A percentile compares a stretch with the other conserved stretches of the same genome.
Conservation (phyloP, 495 filamentous ascomycete genomes). For the Aspergillus olivimuriae region DNA sequence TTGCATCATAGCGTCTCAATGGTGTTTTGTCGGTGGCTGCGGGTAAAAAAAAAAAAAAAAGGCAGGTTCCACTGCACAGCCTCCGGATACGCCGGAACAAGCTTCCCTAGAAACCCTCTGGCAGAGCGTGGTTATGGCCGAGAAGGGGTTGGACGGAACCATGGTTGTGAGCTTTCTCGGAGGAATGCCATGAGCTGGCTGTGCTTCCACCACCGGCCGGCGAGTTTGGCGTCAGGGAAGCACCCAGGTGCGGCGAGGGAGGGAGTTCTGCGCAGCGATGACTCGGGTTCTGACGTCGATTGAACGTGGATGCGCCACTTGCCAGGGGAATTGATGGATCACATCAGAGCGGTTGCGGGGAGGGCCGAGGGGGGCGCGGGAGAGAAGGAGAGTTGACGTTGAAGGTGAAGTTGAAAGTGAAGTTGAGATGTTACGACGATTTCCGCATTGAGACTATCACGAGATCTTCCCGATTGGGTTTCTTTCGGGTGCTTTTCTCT, state of each 20-base stretch:
- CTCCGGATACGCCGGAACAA: conserved; percentile 27
- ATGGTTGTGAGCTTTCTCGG: neutral
- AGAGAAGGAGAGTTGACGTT: neutral
- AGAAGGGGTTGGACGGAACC: neutral
- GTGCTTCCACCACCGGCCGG: neutral
- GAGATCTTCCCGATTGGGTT: neutral
- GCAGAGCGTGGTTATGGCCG: neutral
- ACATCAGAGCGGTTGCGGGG: too few relatives aligned
- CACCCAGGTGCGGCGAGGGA: too few relatives aligned
- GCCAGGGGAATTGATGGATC: too few relatives aligned
- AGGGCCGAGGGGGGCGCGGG: too few relatives aligned
- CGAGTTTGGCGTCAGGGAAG: neutral
- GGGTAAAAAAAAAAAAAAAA: conserved; percentile 12
- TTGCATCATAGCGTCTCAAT: neutral
- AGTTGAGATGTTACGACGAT: too few relatives aligned
- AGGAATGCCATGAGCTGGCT: too few relatives aligned
- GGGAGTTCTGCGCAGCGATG: too few relatives aligned
- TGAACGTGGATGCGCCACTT: too few relatives aligned
- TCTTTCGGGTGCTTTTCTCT: too few relatives aligned
- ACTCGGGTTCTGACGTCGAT: too few relatives aligned
- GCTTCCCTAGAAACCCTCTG: neutral
- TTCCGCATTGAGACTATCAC: neutral
- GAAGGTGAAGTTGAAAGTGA: too few relatives aligned
- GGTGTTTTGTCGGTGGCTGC: neutral
- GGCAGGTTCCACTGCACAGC: conserved; percentile 35